A percentile compares a stretch with the other conserved stretches of the same genome.
phyloP scores from a whole-genome alignment of 202 grass and related monocot genomes.

The Brachypodium distachyon region DNA sequence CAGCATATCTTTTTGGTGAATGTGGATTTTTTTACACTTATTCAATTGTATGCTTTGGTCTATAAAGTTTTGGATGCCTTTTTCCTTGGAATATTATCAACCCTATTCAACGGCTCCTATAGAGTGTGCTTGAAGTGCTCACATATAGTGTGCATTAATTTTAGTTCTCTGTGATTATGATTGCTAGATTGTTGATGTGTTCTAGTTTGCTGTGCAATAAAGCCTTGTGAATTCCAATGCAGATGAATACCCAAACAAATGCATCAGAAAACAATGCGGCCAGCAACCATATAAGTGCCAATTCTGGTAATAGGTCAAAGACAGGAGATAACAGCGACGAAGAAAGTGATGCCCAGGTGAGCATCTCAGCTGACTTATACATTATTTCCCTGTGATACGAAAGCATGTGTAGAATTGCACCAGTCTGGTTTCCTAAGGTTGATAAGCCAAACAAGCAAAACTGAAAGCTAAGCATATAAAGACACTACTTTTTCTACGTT shows the following conservation, averaged over 20 bases:
- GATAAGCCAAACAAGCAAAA: not conserved
- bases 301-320: conserved; percentile 48
- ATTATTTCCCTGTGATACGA: conserved; percentile 4
- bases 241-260: conserved; percentile 63
- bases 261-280: conserved; percentile 67
- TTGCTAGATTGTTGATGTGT: not conserved
- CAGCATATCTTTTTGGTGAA: not conserved
- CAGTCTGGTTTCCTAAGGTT: not conserved
- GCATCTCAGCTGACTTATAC: conserved; percentile 5
- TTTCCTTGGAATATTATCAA: not conserved
- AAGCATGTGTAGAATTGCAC: not conserved
- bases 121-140: not conserved
- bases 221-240: conserved; percentile 21
- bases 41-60: not conserved
- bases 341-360: conserved; percentile 72
- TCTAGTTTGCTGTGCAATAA: conserved; percentile 17
- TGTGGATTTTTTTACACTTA: not conserved
- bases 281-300: conserved; percentile 77
- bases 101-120: not conserved
- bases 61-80: not conserved
- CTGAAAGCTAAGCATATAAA: not conserved
- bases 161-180: not conserved
- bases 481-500: not conserved
- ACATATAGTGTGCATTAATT: not conserved
- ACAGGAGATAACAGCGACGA: conserved; percentile 53